These are phyloP conservation scores for Suaeda aralocaspica DNA, from an alignment of 148 eudicot species.

Conservation along the genomic window DNA sequence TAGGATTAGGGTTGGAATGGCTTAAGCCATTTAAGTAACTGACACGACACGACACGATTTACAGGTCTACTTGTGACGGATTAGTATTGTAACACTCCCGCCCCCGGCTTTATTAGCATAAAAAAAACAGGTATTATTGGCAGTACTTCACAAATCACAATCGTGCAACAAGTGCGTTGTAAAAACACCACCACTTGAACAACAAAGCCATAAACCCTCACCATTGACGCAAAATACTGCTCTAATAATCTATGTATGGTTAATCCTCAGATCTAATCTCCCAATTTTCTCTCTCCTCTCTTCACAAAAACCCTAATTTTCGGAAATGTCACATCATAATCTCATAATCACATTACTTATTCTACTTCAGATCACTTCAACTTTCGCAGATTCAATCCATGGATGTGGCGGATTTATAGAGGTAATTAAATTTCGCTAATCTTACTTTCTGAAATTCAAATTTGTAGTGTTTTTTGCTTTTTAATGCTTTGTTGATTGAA, in stretches of 20 bases:
- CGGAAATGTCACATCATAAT: constrained; percentile 14
- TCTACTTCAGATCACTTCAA: constrained; percentile 21
- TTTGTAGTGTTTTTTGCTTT: neutral
- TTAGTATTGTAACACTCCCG: no score
- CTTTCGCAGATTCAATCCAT: constrained; percentile 69
- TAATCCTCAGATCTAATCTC: constrained; percentile 23
- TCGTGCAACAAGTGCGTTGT: neutral
- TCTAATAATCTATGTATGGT: neutral
- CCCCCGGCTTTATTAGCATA: no score
- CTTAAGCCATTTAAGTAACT: no score
- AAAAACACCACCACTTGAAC: neutral
- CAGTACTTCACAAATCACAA: neutral
- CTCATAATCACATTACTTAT: constrained; percentile 12
- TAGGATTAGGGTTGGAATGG: no score
- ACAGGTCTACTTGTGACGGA: no score
- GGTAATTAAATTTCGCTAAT: constrained; percentile 31
- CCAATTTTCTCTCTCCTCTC: neutral
- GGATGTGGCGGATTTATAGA: constrained; percentile 98
- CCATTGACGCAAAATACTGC: constrained; percentile 4
- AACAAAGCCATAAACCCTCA: constrained; percentile 4
- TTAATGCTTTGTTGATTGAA: neutral
- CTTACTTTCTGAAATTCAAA: neutral
- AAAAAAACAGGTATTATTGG: no score
- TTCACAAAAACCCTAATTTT: neutral
- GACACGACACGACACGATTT: no score